Conservation (phyloP, 2,329 filamentous ascomycete genomes). For the Fulvia fulva region DNA sequence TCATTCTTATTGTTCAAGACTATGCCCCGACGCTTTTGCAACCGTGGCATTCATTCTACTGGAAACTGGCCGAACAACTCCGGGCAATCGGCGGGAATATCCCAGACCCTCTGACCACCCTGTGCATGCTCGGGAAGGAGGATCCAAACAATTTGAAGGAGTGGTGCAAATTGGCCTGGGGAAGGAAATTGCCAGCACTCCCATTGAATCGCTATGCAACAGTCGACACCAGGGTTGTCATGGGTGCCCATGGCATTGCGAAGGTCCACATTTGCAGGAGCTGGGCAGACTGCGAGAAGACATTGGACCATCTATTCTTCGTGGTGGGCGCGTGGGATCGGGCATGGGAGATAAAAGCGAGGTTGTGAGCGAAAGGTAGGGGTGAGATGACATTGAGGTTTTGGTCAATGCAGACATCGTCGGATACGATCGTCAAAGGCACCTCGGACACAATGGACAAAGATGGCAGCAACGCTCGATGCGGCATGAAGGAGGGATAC, state of each 20-base stretch:
- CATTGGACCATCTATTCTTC: not conserved
- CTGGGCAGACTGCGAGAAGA: not conserved
- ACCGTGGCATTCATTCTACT: not conserved
- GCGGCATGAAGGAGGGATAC: no score
- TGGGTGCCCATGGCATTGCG: not conserved
- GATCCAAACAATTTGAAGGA: not conserved
- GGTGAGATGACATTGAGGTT: no score
- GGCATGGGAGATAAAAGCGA: not conserved
- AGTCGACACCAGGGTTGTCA: not conserved
- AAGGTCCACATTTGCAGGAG: not conserved
- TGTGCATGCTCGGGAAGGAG: not conserved
- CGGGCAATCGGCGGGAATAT: not conserved
- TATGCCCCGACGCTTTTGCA: not conserved
- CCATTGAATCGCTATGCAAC: not conserved
- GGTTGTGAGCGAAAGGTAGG: no score
- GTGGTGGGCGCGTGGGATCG: not conserved
- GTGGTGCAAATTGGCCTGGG: not conserved
- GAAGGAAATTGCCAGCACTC: not conserved
- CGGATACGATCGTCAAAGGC: no score
- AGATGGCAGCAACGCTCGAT: no score
- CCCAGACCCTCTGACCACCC: not conserved
- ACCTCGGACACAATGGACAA: no score
- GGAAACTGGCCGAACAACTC: not conserved
- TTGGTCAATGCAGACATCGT: no score
- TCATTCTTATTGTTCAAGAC: no score